Percentiles rank a stretch among this genome's conserved stretches.
Conservation (phyloP, 805 yeast genomes). For the Candida awuae region DNA sequence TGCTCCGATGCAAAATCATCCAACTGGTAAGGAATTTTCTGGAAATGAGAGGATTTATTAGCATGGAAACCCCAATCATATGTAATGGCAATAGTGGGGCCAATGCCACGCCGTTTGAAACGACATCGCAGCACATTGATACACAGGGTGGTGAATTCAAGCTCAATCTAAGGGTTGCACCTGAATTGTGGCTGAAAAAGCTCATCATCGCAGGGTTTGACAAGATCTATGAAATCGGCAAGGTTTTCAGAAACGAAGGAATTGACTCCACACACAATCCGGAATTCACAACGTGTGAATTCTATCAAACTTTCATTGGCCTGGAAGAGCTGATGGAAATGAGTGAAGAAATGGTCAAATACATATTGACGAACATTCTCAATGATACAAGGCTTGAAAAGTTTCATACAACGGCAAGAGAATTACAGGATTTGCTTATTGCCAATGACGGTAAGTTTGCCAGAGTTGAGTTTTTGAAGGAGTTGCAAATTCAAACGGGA, state of each 20-base stretch:
- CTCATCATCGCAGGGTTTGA: slow-evolving; percentile 81
- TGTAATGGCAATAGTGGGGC: slow-evolving; percentile 73
- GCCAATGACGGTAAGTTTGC: slow-evolving; percentile 26
- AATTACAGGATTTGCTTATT: slow-evolving; percentile 11
- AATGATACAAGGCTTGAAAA: slow-evolving; percentile 10
- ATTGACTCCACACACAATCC: slow-evolving; percentile 91
- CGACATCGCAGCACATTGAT: slow-evolving; percentile 34
- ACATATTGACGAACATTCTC: slow-evolving; percentile 31
- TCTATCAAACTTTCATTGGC: slow-evolving; percentile 65
- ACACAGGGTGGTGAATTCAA: slow-evolving; percentile 20
- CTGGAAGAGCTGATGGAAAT: slow-evolving; percentile 57
- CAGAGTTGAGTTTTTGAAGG: slow-evolving; percentile 58
- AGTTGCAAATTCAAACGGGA: slow-evolving; percentile 50
- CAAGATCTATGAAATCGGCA: slow-evolving; percentile 79
- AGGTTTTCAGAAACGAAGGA: slow-evolving; percentile 85
- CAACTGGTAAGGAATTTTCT: slow-evolving; percentile 52
- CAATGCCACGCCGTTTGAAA: slow-evolving; percentile 77
- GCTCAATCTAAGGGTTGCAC: slow-evolving; percentile 77
- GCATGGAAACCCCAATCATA: slow-evolving; percentile 84
- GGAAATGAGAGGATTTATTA: slow-evolving; percentile 49
- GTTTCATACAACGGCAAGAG: slow-evolving; percentile 21
- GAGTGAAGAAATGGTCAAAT: slow-evolving; percentile 50
- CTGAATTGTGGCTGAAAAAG: slow-evolving; percentile 88
- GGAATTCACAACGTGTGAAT: slow-evolving; percentile 86
- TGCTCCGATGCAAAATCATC: slow-evolving; percentile 49